phyloP scores from a whole-genome alignment of 345 rosid genomes.

The Psidium friedrichsthalianum region DNA sequence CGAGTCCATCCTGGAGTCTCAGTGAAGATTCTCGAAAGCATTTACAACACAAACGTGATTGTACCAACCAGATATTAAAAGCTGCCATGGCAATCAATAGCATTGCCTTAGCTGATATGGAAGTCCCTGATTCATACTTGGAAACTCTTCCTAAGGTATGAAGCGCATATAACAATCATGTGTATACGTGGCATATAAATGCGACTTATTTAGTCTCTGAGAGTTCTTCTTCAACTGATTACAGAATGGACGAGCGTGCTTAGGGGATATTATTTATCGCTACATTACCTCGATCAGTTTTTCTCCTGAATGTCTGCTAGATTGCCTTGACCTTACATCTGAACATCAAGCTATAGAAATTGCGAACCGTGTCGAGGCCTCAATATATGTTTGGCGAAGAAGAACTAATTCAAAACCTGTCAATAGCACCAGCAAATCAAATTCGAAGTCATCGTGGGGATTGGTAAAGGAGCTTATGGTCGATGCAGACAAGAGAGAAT shows the following conservation, averaged over 20 bases:
- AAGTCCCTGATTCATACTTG: constrained; percentile 65
- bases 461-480: constrained; percentile 81
- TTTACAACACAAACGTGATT: constrained; percentile 85
- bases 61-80: constrained; percentile 92
- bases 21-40: constrained; percentile 62
- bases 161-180: not conserved
- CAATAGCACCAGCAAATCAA: constrained; percentile 23
- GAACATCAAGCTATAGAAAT: constrained; percentile 93
- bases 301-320: constrained; percentile 78
- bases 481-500: constrained; percentile 76
- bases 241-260: constrained; percentile 80
- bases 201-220: not conserved
- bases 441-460: constrained; percentile 80
- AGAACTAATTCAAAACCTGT: constrained; percentile 42
- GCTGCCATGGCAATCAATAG: constrained; percentile 98
- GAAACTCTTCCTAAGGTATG: constrained; percentile 90
- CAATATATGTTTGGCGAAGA: constrained; percentile 67
- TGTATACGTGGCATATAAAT: not conserved
- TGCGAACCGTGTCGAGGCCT: constrained; percentile 83
- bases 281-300: constrained; percentile 74
- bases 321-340: constrained; percentile 83
- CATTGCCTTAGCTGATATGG: constrained; percentile 72
- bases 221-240: constrained; percentile 7
- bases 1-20: constrained; percentile 71
- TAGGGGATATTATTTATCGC: constrained; percentile 79